These are phyloP conservation scores for Globisporangium megalacanthum DNA, from an alignment of 352 stramenopile genomes.

Conservation along the genomic window DNA sequence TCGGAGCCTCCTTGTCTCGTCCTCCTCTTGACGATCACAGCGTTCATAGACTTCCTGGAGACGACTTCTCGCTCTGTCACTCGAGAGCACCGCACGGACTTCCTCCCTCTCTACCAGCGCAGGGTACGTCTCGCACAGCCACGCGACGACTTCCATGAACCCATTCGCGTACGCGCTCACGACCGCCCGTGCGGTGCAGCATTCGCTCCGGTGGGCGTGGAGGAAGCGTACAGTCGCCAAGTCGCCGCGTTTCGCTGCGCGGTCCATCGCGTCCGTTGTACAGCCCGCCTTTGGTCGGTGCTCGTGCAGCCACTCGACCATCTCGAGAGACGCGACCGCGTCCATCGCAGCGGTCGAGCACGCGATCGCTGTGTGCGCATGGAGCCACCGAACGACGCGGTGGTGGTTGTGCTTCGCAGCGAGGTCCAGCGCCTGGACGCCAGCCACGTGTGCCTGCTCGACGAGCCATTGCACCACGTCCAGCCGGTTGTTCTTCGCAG, in stretches of 20 bases:
- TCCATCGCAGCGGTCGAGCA: background rate
- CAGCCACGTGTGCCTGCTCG: background rate
- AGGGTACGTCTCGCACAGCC: background rate
- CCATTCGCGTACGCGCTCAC: background rate
- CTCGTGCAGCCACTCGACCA: slow-evolving; percentile 9
- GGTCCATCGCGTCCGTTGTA: background rate
- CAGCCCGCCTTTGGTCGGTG: slow-evolving; percentile 1
- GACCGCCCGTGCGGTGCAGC: background rate
- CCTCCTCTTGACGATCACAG: background rate
- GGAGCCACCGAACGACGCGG: background rate
- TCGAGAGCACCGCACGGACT: no score
- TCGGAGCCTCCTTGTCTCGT: no score
- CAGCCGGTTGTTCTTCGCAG: background rate
- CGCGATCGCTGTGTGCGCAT: background rate
- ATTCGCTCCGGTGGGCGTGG: background rate
- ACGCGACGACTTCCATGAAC: background rate
- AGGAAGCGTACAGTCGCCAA: background rate
- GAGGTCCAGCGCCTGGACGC: background rate
- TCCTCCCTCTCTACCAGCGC: background rate
- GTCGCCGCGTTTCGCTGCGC: background rate
- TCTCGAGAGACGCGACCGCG: background rate
- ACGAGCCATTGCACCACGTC: background rate
- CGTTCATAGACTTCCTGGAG: no score
- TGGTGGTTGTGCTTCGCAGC: slow-evolving; percentile 1
- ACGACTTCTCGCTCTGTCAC: no score